A percentile compares a stretch with the other conserved stretches of the same genome.
phyloP scores from a whole-genome alignment of 1,284 basidiomycete species.

The Rhodotorula sp. region DNA sequence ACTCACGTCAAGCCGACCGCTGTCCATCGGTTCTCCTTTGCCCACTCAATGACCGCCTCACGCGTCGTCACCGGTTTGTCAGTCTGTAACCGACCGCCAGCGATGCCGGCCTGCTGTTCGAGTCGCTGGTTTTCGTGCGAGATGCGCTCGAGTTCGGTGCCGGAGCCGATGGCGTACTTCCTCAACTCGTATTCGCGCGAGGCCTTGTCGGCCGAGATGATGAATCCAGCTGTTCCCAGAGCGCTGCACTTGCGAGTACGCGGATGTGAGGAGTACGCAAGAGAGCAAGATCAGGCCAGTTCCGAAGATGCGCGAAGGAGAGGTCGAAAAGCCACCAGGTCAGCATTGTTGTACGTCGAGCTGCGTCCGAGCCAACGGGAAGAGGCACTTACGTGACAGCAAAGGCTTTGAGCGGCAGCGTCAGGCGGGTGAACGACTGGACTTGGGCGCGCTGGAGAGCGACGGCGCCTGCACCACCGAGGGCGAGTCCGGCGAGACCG shows the following conservation, averaged over 20 bases:
- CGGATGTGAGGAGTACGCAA: background rate
- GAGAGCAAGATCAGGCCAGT: too few species aligned
- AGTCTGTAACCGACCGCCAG: background rate
- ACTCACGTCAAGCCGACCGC: constrained; percentile 38
- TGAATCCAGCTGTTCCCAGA: constrained; percentile 33
- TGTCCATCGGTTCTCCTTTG: constrained; percentile 36
- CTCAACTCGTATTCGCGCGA: constrained; percentile 37
- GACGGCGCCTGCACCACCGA: constrained; percentile 16
- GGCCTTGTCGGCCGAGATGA: constrained; percentile 35
- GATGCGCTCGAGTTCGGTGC: constrained; percentile 27
- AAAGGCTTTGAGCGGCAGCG: constrained; percentile 39
- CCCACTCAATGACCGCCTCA: constrained; percentile 37
- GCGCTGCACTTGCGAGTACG: constrained; percentile 7
- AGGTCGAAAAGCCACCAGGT: background rate
- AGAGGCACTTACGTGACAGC: constrained; percentile 21
- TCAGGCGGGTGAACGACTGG: constrained; percentile 24
- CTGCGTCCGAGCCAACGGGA: too few species aligned
- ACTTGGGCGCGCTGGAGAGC: constrained; percentile 28
- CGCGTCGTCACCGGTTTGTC: constrained; percentile 9
- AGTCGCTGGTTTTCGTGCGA: constrained; percentile 26
- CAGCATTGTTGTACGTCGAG: background rate
- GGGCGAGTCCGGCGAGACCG: constrained; percentile 17
- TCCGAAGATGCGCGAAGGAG: background rate
- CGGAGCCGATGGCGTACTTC: constrained; percentile 34
- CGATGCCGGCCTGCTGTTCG: constrained; percentile 34